Conservation (phyloP, 2,329 filamentous ascomycete genomes). For the Talaromyces islandicus region DNA sequence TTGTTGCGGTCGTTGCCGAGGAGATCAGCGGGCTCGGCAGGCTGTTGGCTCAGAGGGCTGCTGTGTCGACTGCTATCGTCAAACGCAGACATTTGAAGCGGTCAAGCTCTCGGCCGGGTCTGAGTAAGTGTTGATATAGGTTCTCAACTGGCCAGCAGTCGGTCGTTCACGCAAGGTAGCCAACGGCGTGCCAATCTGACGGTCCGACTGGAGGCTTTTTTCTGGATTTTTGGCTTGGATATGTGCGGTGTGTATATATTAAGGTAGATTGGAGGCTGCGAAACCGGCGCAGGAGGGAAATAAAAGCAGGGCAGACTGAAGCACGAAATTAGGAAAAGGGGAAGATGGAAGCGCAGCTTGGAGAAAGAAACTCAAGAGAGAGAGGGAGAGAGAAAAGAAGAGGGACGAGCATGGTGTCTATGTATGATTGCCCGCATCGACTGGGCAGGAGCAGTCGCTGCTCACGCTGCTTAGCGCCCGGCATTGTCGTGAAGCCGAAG, state of each 20-base stretch:
- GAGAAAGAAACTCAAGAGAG: slow-evolving; percentile 14
- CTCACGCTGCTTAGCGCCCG: slow-evolving; percentile 25
- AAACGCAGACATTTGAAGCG: slow-evolving; percentile 19
- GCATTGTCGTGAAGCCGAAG: slow-evolving; percentile 11
- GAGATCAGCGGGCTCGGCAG: slow-evolving; percentile 35
- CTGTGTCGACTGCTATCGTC: slow-evolving; percentile 18
- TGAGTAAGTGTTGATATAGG: slow-evolving; percentile 11
- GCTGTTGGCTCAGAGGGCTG: slow-evolving; percentile 27
- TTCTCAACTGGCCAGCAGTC: slow-evolving; percentile 19
- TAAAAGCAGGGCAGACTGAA: background rate
- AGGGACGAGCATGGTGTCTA: slow-evolving; percentile 13
- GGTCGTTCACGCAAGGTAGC: background rate
- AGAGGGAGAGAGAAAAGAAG: too few species aligned
- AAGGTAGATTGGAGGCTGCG: slow-evolving; percentile 13
- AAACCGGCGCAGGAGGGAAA: slow-evolving; percentile 21
- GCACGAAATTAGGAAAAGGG: slow-evolving; percentile 15
- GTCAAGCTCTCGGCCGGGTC: background rate
- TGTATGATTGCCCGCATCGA: slow-evolving; percentile 11
- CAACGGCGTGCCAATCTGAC: background rate
- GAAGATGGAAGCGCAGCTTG: slow-evolving; percentile 18
- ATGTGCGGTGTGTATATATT: background rate
- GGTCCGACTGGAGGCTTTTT: background rate
- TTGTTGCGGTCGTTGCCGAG: slow-evolving; percentile 22
- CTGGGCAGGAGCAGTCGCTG: slow-evolving; percentile 1
- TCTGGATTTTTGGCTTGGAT: background rate